Evolutionary conservation across 2,329 filamentous ascomycete species (phyloP), one percentile per base, ranked within the genome.

Genomic region (Fusarium sambucinum): DNA sequence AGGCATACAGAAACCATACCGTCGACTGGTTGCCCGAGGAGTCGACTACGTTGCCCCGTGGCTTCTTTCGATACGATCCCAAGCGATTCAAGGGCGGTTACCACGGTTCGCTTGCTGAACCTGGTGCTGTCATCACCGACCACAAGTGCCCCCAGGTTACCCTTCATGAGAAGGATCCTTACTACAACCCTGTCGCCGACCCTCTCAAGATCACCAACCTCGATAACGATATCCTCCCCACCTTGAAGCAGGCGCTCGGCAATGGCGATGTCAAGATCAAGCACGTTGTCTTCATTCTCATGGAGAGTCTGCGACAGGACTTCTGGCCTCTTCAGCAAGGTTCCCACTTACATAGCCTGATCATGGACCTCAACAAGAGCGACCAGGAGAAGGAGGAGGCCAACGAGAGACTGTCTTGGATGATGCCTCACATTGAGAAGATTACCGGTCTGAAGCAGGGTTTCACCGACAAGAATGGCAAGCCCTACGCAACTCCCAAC

Each of bases 241-340:
- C 68, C 1, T 65, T 80, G 2, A 69, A 72, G 55, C 50, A 68
- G 23, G 71, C 69, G 12, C 64, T 80, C 2, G 65, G 66, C 5
- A 68, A 73, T 12, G 68, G 66, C 1, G 53, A 66, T 1, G 73
- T 82, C 27, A 77, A 77, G 44, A 82, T 84, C 50, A 82, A 82
- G 62, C 80, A 84, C 50, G 75, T 84, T 8, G 73, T 84, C 33
- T 72, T 83, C 17, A 59, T 84, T 4, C 78, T 82, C 16, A 76
- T 84, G 42, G 82, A 84, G 63, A 82, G 80, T 57, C 81, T 81
- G 1, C 78, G 82, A 14, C 77, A 79, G 14, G 82, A 84, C 51
- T 76, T 84, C 8, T 84, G 83, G 55, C 82, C 82, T 0, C 65
- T 84, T 14, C 80, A 80, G 23, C 79, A 80, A 52, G 76, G 75